phyloP scores from a whole-genome alignment of 345 rosid genomes.

The Iberis pinnata region DNA sequence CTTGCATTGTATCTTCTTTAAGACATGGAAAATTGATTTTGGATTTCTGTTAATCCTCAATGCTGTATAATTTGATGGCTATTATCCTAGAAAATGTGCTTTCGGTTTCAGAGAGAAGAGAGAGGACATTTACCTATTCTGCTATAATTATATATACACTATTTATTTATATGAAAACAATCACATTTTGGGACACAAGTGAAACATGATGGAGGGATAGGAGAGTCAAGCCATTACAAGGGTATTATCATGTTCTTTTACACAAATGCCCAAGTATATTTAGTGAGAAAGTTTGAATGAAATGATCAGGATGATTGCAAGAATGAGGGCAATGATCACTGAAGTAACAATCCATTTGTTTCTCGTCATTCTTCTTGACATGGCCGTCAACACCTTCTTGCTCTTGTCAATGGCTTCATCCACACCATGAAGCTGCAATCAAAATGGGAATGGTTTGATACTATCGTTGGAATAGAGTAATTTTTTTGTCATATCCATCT shows the following conservation, averaged over 20 bases:
- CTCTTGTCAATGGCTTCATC: conserved; percentile 83
- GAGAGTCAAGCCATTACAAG: conserved; percentile 5
- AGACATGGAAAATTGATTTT: conserved; percentile 4
- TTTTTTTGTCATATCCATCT: neutral
- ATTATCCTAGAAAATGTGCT: too few species aligned
- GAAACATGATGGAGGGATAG: neutral
- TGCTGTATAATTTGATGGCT: neutral
- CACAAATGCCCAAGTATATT: conserved; percentile 6
- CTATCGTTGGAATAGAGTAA: neutral
- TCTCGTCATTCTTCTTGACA: conserved; percentile 65
- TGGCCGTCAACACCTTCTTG: conserved; percentile 56
- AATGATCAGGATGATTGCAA: conserved; percentile 56
- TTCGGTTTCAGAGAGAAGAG: too few species aligned
- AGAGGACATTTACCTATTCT: too few species aligned
- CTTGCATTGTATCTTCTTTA: conserved; percentile 8
- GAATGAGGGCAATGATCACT: conserved; percentile 47
- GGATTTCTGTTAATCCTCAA: neutral
- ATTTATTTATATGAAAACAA: too few species aligned
- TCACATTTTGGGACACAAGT: conserved; percentile 1
- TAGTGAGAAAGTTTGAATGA: conserved; percentile 47
- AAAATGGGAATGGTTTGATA: neutral
- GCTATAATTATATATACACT: too few species aligned
- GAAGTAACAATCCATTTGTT: conserved; percentile 66
- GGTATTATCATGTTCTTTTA: neutral
- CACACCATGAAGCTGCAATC: conserved; percentile 61